Percentiles rank a stretch among this genome's conserved stretches.
Conservation (phyloP, 2,329 filamentous ascomycete genomes). For the Talaromyces sp. region DNA sequence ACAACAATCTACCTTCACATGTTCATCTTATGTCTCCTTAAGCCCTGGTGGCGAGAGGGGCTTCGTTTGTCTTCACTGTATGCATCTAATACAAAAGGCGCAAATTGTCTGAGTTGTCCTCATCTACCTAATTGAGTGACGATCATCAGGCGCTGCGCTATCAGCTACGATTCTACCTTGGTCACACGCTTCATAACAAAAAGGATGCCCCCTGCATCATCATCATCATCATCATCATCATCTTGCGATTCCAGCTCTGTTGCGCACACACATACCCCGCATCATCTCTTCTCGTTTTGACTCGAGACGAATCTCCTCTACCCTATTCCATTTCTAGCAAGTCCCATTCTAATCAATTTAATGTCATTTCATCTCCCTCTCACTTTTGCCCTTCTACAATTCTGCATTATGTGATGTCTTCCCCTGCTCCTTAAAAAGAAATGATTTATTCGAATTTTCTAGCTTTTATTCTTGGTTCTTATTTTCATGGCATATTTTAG, state of each 20-base stretch:
- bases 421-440: background rate
- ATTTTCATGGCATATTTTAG: background rate
- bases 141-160: background rate
- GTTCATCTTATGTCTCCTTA: slow-evolving; percentile 8
- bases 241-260: background rate
- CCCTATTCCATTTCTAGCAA: slow-evolving; percentile 2
- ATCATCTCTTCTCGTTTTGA: background rate
- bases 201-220: background rate
- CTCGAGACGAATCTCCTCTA: slow-evolving; percentile 8
- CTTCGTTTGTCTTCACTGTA: slow-evolving; percentile 8
- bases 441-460: background rate
- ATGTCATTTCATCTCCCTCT: background rate
- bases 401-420: background rate
- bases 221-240: background rate
- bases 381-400: background rate
- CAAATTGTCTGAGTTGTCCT: background rate
- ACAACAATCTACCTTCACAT: slow-evolving; percentile 7
- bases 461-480: background rate
- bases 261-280: background rate
- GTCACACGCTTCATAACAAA: background rate
- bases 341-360: background rate
- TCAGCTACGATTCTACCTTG: background rate
- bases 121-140: background rate
- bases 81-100: slow-evolving; percentile 11
- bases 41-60: slow-evolving; percentile 17